Conservation (phyloP, 2,329 filamentous ascomycete genomes). For the Colletotrichum sp. region DNA sequence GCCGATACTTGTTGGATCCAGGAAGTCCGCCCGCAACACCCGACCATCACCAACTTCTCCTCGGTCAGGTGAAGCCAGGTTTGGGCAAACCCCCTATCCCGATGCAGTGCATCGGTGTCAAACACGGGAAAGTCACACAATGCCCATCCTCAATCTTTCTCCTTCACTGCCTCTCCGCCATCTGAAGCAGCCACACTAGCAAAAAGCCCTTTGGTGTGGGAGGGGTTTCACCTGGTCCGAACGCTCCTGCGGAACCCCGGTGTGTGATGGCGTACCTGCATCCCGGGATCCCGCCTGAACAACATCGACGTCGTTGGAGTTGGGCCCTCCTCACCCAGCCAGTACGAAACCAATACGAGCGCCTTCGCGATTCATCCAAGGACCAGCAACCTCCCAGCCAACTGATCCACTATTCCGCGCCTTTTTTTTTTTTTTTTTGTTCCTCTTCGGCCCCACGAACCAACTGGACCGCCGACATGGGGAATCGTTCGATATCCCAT, state of each 20-base stretch:
- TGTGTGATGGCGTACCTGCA: neutral
- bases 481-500: constrained; percentile 12
- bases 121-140: neutral
- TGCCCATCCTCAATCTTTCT: neutral
- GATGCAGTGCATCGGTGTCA: neutral
- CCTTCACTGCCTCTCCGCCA: neutral
- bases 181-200: neutral
- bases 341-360: neutral
- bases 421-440: neutral
- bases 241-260: neutral
- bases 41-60: neutral
- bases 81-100: neutral
- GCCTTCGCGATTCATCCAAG: neutral
- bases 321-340: neutral
- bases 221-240: constrained; percentile 7
- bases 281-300: neutral
- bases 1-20: neutral
- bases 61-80: neutral
- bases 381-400: neutral
- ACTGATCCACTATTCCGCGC: neutral
- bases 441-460: neutral
- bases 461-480: neutral
- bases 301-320: neutral
- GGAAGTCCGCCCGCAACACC: neutral
- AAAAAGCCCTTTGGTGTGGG: neutral